Percentiles rank a stretch among this genome's conserved stretches.
These are phyloP conservation scores for Vitellaria paradoxa DNA, from an alignment of 179 eudicot species.

Conservation along the genomic window DNA sequence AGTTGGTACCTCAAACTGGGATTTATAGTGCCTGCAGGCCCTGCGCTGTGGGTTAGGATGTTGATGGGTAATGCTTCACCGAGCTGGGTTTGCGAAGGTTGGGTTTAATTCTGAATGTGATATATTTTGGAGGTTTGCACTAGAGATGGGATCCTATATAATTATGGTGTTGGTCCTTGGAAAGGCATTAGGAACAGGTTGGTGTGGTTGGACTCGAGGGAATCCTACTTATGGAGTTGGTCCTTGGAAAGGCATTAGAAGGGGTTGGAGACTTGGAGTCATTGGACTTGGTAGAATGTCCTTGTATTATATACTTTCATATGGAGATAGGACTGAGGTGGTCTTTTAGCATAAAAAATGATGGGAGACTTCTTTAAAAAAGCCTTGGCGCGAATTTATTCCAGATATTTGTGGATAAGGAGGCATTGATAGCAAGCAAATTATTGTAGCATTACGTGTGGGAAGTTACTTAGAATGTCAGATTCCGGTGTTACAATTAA, in stretches of 20 bases:
- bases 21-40: not conserved
- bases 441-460: not conserved
- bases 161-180: too few species aligned
- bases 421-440: too few species aligned
- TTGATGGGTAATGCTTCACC: not conserved
- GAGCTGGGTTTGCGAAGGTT: too few species aligned
- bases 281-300: too few species aligned
- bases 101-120: too few species aligned
- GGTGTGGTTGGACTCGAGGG: not conserved
- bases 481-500: not conserved
- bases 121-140: not conserved
- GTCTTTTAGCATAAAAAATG: not conserved
- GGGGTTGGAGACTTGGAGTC: too few species aligned
- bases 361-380: not conserved
- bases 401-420: not conserved
- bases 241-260: not conserved
- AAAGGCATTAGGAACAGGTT: too few species aligned
- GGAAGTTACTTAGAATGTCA: not conserved
- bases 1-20: not conserved
- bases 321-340: not conserved
- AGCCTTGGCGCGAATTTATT: not conserved
- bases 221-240: not conserved
- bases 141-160: too few species aligned
- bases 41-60: not conserved
- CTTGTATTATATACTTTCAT: not conserved